phyloP scores from a whole-genome alignment of 352 stramenopile genomes.

The Globisporangium paddicum region DNA sequence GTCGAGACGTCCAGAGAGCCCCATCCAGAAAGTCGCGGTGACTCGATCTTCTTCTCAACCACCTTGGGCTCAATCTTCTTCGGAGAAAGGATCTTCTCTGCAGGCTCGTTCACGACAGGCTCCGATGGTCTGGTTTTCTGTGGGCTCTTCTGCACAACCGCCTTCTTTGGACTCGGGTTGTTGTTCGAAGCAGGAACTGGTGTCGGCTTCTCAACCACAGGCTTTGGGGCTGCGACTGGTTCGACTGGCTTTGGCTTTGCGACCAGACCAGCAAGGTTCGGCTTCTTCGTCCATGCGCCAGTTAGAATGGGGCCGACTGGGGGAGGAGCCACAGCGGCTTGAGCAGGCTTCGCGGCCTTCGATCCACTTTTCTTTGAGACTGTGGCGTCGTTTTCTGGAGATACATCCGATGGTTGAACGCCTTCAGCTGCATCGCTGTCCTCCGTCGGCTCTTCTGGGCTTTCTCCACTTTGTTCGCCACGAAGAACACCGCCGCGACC shows the following conservation, averaged over 20 bases:
- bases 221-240: conserved; percentile 18
- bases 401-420: background rate
- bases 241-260: conserved; percentile 33
- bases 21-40: conserved; percentile 52
- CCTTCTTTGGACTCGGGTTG: background rate
- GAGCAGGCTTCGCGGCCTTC: conserved; percentile 32
- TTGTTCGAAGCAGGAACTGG: background rate
- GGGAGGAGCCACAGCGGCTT: conserved; percentile 33
- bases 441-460: conserved; percentile 45
- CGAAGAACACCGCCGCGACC: conserved; percentile 30
- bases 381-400: conserved; percentile 13
- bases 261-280: conserved; percentile 39
- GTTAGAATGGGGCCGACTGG: conserved; percentile 55
- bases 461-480: conserved; percentile 24
- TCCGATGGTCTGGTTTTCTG: conserved; percentile 21
- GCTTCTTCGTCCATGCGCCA: conserved; percentile 71
- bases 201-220: conserved; percentile 13
- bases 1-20: conserved; percentile 63
- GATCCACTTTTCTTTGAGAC: conserved; percentile 34
- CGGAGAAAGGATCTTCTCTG: conserved; percentile 10
- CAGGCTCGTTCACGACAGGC: conserved; percentile 19
- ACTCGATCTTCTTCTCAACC: conserved; percentile 40
- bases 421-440: conserved; percentile 18
- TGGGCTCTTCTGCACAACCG: conserved; percentile 6
- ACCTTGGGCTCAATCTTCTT: conserved; percentile 26